Base-by-base conservation (phyloP, 2,329 filamentous ascomycete species). In the Alternaria sp. region DNA sequence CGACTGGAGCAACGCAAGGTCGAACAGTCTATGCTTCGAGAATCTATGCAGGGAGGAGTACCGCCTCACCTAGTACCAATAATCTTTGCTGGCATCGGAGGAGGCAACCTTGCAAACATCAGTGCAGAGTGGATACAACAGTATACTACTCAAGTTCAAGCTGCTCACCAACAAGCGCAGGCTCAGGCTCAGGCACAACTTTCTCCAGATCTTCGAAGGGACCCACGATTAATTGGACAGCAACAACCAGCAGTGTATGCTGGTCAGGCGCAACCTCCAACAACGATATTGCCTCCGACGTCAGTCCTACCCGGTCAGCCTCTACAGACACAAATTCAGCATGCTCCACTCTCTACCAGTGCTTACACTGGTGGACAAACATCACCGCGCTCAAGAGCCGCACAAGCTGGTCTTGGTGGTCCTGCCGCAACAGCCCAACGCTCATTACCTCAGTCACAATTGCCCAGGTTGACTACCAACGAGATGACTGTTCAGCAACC, bases 21-120 rank as follows among this genome's bases (percentile, higher is more conserved):
- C 59, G 84, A 86, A 69, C 81, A 84, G 68, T 79, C 81, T 18
- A 85, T 86, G 80, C 72, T 86, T 62, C 79, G 81, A 49, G 84
- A 85, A 61, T 84, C 84, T 18, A 80, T 85, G 71, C 80, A 81
- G 62, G 81, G 82, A 53, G 83, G 83, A 55, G 77, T 86, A 41
- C 84, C 84, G 40, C 83, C 84, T 59, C 78, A 83, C 32, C 79
- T 85, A 46, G 80, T 86, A 18, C 84, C 84, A 34, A 81, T 85
- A 62, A 85, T 86, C 64, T 85, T 85, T 70, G 83, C 82, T 55
- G 84, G 84, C 36, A 82, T 85, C 52, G 83, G 81, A 32, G 82
- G 83, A 49, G 80, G 80, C 8, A 81, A 79, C 52, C 77, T 85
- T 14, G 81, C 82, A 32, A 82, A 79, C 65, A 77, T 82, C 65